Base-by-base conservation (phyloP, 1,139 yeast genomes). In the Torulaspora globosa region DNA sequence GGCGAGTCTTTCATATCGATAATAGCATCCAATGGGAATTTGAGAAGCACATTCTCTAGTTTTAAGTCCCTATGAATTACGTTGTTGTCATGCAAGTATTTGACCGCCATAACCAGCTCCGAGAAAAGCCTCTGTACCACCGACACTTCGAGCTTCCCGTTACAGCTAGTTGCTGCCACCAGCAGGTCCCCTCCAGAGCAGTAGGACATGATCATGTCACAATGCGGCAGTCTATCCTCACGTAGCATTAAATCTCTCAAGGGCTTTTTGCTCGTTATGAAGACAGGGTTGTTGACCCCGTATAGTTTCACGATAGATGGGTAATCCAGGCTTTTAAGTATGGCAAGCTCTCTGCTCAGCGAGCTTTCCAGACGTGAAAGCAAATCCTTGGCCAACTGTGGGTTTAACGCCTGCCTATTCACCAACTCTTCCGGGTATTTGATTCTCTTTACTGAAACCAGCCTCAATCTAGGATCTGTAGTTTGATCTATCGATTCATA, bases 11-110 rank as follows among this genome's bases (percentile, higher is more conserved):
- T 55, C 53, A 63, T 46, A 0, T 44, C 53, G 28, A 66, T 55
- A 39, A 72, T 60, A 12, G 67, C 68, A 1, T 66, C 66, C 2
- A 69, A 60, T 6, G 66, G 58, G 44, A 52, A 55, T 34, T 75
- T 78, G 21, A 89, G 66, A 24, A 88, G 66, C 1, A 88, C 74
- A 59, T 88, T 92, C 55, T 90, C 97, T 33, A 90, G 71, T 68
- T 89, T 88, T 54, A 90, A 76, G 62, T 90, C 97, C 51, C 97
- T 77, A 65, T 90, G 97, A 12, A 90, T 84, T 16, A 89, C 76
- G 51, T 75, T 66, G 46, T 76, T 69, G 6, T 68, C 59, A 64
- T 92, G 98, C 45, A 92, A 69, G 61, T 84, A 87, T n/a, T 75
- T 70, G 1, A 89, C 80, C 0, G 95, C 92, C 2, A 73, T 62